Conservation (phyloP, 2,329 filamentous ascomycete genomes). For the Aureobasidium sp. region DNA sequence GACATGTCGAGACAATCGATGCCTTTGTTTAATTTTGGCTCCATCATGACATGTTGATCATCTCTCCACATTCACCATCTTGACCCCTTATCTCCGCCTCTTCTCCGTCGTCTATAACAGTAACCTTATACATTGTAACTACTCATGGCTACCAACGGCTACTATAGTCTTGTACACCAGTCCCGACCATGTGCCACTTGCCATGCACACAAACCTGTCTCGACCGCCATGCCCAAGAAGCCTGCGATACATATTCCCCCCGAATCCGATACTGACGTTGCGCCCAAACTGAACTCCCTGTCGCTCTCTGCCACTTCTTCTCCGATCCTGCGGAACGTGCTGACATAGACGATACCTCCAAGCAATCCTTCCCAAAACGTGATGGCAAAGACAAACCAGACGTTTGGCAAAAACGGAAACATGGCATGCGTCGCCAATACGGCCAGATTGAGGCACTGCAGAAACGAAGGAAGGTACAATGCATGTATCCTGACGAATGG, state of each 20-base stretch:
- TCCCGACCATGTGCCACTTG: conserved; percentile 75
- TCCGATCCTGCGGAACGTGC: conserved; percentile 90
- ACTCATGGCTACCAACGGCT: neutral
- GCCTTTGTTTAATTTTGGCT: neutral
- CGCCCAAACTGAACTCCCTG: conserved; percentile 83
- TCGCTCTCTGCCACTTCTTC: conserved; percentile 71
- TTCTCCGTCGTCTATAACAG: neutral
- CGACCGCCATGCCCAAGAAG: conserved; percentile 73
- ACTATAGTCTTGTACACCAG: conserved; percentile 48
- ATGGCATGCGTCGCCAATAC: conserved; percentile 71
- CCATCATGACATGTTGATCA: neutral
- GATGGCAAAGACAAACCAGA: conserved; percentile 77
- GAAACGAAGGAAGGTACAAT: conserved; percentile 72
- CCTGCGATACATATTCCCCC: conserved; percentile 85
- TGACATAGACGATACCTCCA: conserved; percentile 89
- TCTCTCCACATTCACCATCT: conserved; percentile 2
- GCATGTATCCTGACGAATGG: conserved; percentile 76
- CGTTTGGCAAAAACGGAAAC: conserved; percentile 71
- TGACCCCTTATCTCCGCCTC: conserved; percentile 2
- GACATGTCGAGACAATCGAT: neutral
- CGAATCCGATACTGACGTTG: conserved; percentile 87
- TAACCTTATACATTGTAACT: too few species aligned
- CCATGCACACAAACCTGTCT: conserved; percentile 74
- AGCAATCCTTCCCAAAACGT: conserved; percentile 93
- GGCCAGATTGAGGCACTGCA: conserved; percentile 73